phyloP scores from a whole-genome alignment of 768 basidiomycete species.

The Termitomyces sp. region DNA sequence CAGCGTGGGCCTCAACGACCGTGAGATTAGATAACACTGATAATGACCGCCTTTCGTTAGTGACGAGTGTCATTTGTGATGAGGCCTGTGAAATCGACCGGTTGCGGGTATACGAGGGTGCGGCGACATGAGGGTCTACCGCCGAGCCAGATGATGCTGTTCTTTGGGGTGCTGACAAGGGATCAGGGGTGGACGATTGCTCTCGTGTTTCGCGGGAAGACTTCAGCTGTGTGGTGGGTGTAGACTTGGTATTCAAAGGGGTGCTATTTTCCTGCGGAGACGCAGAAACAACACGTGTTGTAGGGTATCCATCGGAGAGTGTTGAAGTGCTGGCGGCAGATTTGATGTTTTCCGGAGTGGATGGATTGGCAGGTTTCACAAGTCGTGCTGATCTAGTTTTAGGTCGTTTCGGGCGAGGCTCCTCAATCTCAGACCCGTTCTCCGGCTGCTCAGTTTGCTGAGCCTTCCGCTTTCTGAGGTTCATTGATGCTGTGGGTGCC shows the following conservation, averaged over 20 bases:
- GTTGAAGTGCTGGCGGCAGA: background rate
- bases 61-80: conserved; percentile 29
- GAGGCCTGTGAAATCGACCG: conserved; percentile 35
- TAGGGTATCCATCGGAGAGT: conserved; percentile 1
- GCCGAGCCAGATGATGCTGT: conserved; percentile 4
- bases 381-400: conserved; percentile 11
- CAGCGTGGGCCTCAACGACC: conserved; percentile 20
- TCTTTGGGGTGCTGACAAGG: conserved; percentile 7
- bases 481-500: conserved; percentile 20
- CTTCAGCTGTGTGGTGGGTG: background rate
- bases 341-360: conserved; percentile 5
- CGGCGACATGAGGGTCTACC: conserved; percentile 10
- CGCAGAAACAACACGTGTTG: background rate
- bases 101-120: conserved; percentile 26
- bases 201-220: conserved; percentile 1
- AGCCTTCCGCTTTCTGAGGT: conserved; percentile 28
- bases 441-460: conserved; percentile 22
- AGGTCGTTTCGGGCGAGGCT: conserved; percentile 23
- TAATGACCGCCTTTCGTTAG: conserved; percentile 25
- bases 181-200: conserved; percentile 8
- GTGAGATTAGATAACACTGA: conserved; percentile 37
- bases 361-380: conserved; percentile 5
- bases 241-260: background rate
- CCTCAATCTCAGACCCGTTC: conserved; percentile 22
- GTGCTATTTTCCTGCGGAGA: conserved; percentile 1